Evolutionary conservation across 2,329 filamentous ascomycete species (phyloP).

Genomic region (Ascochyta pisi): DNA sequence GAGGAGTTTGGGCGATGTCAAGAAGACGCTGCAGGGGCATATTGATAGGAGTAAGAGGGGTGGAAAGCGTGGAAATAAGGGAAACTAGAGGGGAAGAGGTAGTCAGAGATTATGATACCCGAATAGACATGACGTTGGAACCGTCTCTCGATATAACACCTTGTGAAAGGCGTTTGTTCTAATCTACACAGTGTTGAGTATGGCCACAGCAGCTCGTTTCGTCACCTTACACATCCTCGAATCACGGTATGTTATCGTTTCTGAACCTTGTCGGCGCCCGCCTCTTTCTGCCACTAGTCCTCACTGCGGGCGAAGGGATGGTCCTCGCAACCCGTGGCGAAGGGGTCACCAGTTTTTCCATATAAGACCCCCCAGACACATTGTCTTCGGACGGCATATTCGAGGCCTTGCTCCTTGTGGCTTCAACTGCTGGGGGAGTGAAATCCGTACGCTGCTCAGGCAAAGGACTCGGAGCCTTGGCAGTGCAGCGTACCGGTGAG

Average conservation of each 20-base stretch:
- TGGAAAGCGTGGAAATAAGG: constrained; percentile 76
- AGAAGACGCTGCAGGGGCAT: constrained; percentile 80
- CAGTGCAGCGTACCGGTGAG: background rate
- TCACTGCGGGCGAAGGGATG: background rate
- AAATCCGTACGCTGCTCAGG: background rate
- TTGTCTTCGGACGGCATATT: background rate
- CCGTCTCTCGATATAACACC: background rate
- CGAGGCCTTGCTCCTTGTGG: background rate
- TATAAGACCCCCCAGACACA: background rate
- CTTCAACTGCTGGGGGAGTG: background rate
- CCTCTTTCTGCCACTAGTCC: background rate
- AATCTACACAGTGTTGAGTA: too few relatives aligned
- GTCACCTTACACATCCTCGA: too few relatives aligned
- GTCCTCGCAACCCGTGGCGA: background rate
- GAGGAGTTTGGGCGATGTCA: constrained; percentile 86
- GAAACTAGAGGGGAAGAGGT: constrained; percentile 16
- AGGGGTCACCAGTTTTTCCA: background rate
- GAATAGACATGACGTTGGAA: constrained; percentile 1
- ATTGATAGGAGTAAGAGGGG: constrained; percentile 83
- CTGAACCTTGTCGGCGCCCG: background rate
- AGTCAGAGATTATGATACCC: constrained; percentile 12
- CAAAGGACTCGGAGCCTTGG: background rate
- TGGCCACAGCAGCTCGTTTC: too few relatives aligned
- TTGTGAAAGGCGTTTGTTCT: too few relatives aligned
- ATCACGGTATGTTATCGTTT: too few relatives aligned